Percentiles rank a stretch among this genome's conserved stretches.
Evolutionary conservation across 768 basidiomycete species (phyloP).

Genomic region (Psilocybe tampanensis): DNA sequence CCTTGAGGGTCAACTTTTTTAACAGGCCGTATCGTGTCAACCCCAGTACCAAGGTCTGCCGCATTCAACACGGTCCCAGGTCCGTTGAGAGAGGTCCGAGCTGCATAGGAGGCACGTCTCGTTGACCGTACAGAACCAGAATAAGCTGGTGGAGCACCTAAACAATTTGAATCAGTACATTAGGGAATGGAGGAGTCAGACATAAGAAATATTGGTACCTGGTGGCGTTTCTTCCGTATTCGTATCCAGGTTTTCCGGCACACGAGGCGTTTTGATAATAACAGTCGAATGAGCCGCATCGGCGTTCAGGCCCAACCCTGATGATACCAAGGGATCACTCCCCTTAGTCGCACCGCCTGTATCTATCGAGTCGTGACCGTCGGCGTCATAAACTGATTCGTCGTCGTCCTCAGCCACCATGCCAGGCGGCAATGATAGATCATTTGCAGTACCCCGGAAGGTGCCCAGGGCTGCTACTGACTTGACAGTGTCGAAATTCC

Average conservation of each 20-base stretch:
- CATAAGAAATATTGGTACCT: constrained; percentile 38
- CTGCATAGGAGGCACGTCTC: constrained; percentile 79
- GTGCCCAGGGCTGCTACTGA: constrained; percentile 77
- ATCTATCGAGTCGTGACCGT: constrained; percentile 53
- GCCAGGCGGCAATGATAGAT: constrained; percentile 56
- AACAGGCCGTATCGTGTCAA: constrained; percentile 90
- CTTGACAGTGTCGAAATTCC: constrained; percentile 92
- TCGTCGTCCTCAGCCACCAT: constrained; percentile 60
- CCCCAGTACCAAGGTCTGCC: constrained; percentile 84
- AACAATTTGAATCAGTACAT: constrained; percentile 19
- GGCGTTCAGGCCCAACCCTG: constrained; percentile 50
- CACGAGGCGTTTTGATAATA: constrained; percentile 57
- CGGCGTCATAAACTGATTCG: constrained; percentile 47
- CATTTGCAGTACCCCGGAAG: constrained; percentile 71
- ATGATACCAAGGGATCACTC: constrained; percentile 48
- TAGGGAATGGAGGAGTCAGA: not conserved
- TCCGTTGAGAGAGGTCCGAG: constrained; percentile 61
- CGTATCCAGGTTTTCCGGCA: constrained; percentile 34
- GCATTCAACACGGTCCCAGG: constrained; percentile 76
- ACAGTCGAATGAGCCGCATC: constrained; percentile 73
- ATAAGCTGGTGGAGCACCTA: constrained; percentile 75
- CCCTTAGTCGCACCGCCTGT: constrained; percentile 67
- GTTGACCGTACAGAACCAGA: constrained; percentile 63
- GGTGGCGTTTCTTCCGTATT: constrained; percentile 44
- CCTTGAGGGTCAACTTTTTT: constrained; percentile 87